Evolutionary conservation across 148 eudicot genomes (phyloP), one percentile per base, ranked within the genome.

Genomic region (Persicaria maculosa): DNA sequence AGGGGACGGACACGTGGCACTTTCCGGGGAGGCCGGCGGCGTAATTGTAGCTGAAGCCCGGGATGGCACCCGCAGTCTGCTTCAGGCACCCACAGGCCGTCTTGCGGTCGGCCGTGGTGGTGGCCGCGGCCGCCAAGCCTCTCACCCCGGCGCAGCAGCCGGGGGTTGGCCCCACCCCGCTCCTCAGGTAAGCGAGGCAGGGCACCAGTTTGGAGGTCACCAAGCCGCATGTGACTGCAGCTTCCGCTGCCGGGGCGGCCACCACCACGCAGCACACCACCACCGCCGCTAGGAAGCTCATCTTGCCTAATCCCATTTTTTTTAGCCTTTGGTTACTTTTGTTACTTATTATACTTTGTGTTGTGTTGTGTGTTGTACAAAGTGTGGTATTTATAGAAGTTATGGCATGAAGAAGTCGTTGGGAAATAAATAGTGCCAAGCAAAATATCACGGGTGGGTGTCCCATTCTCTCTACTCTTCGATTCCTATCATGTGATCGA

Each of bases 31-130:
- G 50, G 3, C 77, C 40, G 19, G 77, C 76, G 44, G 83, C 87
- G 48, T 68, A 14, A 14, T 43, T 14, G 61, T 22, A 25, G 77
- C 14, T 65, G 7, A 14, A 1, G 73, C 74, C 52, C 40, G 48
- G 4, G 85, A 80, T 0, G 79, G 74, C 3, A 47, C 7, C 57
- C 75, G 82, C 6, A 78, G 77, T 54, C 85, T 82, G 40, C 47
- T 61, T 85, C 6, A 85, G 80, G 70, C 87, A 85, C 45, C 47
- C 61, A n/a, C 87, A 85, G 0, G 69, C 85, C 9, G 79, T 44
- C 50, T 76, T 77, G 54, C 83, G 87, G 73, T 82, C 87, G 5
- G 76, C 47, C 57, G 83, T 72, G 50, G 61, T 61, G 3, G 62
- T 71, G n/a, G 87, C 80, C n/a, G 48, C 40, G 15, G 22, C 55